Percentiles rank a stretch among this genome's conserved stretches.
Conservation (phyloP, 306 rosid genomes). For the Quercus engelmannii region DNA sequence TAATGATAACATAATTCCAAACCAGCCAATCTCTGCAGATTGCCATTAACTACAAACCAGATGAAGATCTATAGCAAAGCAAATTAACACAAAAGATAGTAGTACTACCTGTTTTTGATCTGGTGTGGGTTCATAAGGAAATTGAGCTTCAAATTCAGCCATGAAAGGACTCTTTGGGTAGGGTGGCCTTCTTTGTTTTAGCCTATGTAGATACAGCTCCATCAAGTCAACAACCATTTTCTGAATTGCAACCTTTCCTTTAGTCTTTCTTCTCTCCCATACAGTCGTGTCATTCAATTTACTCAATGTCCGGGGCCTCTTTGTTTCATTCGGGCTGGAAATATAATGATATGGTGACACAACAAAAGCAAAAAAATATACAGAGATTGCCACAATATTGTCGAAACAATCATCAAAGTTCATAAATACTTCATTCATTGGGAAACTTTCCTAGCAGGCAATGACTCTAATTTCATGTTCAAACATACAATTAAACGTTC, state of each 20-base stretch:
- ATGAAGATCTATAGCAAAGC: not conserved
- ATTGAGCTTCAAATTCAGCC: constrained; percentile 59
- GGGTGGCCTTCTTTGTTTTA: constrained; percentile 81
- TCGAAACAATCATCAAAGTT: too few relatives aligned
- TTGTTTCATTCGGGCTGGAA: constrained; percentile 81
- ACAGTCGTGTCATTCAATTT: constrained; percentile 66
- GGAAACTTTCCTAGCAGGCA: not conserved
- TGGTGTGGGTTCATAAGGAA: constrained; percentile 76
- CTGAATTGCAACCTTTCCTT: constrained; percentile 93
- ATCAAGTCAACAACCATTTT: constrained; percentile 97
- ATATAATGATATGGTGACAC: constrained; percentile 8
- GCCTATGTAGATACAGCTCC: constrained; percentile 89
- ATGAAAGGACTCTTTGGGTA: constrained; percentile 50
- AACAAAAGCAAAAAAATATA: not conserved
- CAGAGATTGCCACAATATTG: not conserved
- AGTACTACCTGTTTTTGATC: constrained; percentile 72
- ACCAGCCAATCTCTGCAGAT: not conserved
- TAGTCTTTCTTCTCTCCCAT: constrained; percentile 81
- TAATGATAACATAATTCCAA: not conserved
- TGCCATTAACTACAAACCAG: not conserved
- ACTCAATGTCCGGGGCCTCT: constrained; percentile 77
- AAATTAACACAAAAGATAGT: not conserved
- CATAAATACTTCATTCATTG: too few relatives aligned
- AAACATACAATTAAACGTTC: not conserved
- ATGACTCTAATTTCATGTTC: not conserved